Evolutionary conservation across 2,329 filamentous ascomycete genomes (phyloP), one percentile per base, ranked within the genome.

Genomic region (Coniochaeta sp.): DNA sequence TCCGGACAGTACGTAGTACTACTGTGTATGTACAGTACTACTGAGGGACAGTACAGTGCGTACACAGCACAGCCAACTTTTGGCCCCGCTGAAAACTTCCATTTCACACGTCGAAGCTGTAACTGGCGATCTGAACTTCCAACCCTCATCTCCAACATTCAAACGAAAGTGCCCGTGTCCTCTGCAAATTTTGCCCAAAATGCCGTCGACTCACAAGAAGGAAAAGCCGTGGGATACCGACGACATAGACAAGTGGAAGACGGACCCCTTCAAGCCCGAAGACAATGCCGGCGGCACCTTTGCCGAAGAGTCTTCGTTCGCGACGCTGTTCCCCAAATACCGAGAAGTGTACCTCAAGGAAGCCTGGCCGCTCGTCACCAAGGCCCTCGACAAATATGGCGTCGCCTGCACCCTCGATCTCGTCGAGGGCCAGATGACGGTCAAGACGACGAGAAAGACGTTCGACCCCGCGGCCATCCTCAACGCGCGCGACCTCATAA

Each of bases 151-250:
- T 17, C 10, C 19, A 14, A 47, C 42, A 52, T 7, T 24, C n/a
- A 24, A 47, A 2, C 8, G 8, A 14, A 28, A 28, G 10, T 28
- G 22, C 22, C 47, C n/a, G n/a, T 17, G 26, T 52, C 47, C 17
- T 52, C 47, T 52, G 47, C 42, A 26, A 47, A n/a, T n/a, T 17
- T 4, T 24, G 3, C 2, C 14, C n/a, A 68, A 59, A 32, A 92
- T 96, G 92, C 91, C 92, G 64, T 95, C 91, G 32, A 96, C 89
- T 65, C 86, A 96, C 77, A 89, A 96, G 63, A 89, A 85, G 66
- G 91, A 96, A 3, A 96, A 96, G 75, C 90, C 91, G 59, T 96
- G 93, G 93, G 93, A 97, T 70, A 96, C 93, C 60, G 93, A 96
- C 64, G 95, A 97, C 70, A 91, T 98, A 65, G 93, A 98, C 77